A percentile compares a stretch with the other conserved stretches of the same genome.
Evolutionary conservation across 345 rosid species (phyloP).

Genomic region (Lepidium didymum): DNA sequence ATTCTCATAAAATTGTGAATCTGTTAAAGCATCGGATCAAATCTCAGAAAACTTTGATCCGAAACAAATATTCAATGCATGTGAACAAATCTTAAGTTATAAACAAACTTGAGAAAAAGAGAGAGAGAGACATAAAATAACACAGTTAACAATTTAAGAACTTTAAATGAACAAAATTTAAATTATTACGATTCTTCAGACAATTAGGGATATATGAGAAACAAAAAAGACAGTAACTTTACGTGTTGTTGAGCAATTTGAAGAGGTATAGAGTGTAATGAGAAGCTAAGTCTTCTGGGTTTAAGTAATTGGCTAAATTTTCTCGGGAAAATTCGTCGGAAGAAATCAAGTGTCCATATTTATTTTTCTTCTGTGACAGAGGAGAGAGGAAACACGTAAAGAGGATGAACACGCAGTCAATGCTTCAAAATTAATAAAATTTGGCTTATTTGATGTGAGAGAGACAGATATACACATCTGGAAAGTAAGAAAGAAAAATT

Average conservation of each 20-base stretch:
- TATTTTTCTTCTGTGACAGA: conserved; percentile 4
- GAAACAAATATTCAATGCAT: conserved; percentile 31
- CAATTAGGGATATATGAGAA: not conserved
- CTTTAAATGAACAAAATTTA: not conserved
- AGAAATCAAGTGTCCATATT: not conserved
- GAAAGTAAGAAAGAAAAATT: not conserved
- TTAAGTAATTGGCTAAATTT: not conserved
- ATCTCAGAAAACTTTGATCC: conserved; percentile 6
- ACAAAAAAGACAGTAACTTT: conserved; percentile 14
- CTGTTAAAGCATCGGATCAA: conserved; percentile 14
- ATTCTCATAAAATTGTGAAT: conserved; percentile 11
- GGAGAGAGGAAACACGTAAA: conserved; percentile 31
- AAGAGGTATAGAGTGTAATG: not conserved
- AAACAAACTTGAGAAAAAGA: not conserved
- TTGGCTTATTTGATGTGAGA: conserved; percentile 17
- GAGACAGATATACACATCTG: not conserved
- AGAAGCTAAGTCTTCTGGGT: conserved; percentile 9
- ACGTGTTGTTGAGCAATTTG: not conserved
- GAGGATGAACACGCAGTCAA: not conserved
- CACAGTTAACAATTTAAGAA: conserved; percentile 11
- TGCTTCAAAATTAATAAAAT: conserved; percentile 15
- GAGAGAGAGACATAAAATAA: not conserved
- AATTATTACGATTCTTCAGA: not conserved
- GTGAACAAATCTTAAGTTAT: conserved; percentile 29
- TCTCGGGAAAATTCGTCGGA: conserved; percentile 1